Evolutionary conservation across 495 filamentous ascomycete genomes (phyloP), one percentile per base, ranked within the genome.

Genomic region (Astrothelium subdiscretum): DNA sequence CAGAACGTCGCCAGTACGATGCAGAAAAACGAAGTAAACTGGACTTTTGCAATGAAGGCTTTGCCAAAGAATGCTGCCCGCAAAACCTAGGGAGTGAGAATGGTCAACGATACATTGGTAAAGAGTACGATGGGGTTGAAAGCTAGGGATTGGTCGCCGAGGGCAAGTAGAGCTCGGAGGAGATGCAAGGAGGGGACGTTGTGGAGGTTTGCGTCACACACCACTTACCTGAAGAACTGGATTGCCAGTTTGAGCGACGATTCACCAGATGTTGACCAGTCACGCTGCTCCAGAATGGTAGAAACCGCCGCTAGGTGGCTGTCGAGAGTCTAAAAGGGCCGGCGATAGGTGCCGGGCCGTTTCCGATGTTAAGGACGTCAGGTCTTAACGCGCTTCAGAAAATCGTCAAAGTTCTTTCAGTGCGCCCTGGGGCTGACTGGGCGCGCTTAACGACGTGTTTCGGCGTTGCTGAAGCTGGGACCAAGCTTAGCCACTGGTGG

Each of bases 401-500:
- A 29, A 5, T 20, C 12, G 15, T 29, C 48, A 54, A 8, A 54
- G 48, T 54, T 54, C 48, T 3, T 54, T 29, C 48, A 26, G 24
- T 27, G 24, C 22, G 22, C 48, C 22, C 20, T 11, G 48, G 29
- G 48, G 48, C 48, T 54, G 48, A 29, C 48, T 15, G 22, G 4
- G 13, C 22, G 48, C 24, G 48, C 48, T 54, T 54, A 20, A 54
- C 22, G 48, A 26, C 29, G 22, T 54, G 48, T 20, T 2, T 29
- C 22, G 15, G 10, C 24, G 48, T 54, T 54, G 48, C 48, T 54
- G 8, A 54, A 54, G 48, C 48, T 54, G 48, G 48, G 48, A 54
- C 20, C 48, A 27, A 54, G 48, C 48, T 54, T 54, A 54, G 48
- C 48, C 48, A 54, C 48, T 54, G 48, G 48, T 54, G 48, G 48